Evolutionary conservation across 768 basidiomycete species (phyloP), one percentile per base, ranked within the genome.

Genomic region (Serendipita indica): DNA sequence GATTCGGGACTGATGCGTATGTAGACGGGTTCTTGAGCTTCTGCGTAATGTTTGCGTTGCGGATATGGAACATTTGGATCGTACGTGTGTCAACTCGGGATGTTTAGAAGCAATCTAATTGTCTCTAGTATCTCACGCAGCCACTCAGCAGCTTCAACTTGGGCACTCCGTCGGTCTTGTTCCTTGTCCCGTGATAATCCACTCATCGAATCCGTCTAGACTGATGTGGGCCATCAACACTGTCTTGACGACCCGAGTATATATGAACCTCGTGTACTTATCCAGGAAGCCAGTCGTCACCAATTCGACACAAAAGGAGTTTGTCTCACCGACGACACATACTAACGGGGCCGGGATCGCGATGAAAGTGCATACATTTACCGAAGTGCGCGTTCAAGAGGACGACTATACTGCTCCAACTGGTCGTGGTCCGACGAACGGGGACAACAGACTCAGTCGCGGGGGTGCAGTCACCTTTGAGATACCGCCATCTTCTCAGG

Each of bases 311-410:
- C 41, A 43, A 43, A 43, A 43, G 41, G 41, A 43, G 16, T 43
- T 43, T n/a, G 41, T 43, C 41, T 25, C 41, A 43, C 6, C 41
- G 5, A n/a, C 41, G 18, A 25, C 7, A 43, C 18, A 43, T n/a
- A 43, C 18, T 7, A 43, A 5, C 16, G 41, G 7, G 7, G 18
- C 18, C 18, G 41, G 41, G 27, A 43, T 43, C 5, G 6, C 41
- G 41, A 43, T 43, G 41, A n/a, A 43, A 43, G 41, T 43, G 18
- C 41, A 43, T 25, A 43, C 41, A n/a, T 43, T 43, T 43, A 43
- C 41, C 5, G 41, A 43, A n/a, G 16, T 43, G n/a, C 41, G 16
- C 16, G 27, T 43, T n/a, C n/a, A 43, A 6, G 41, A 43, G 6
- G 41, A 43, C 3, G 41, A 43, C n/a, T n/a, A n/a, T n/a, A n/a